Conservation (phyloP, 78 protist genomes). For the Trichosphaerium sp. region DNA sequence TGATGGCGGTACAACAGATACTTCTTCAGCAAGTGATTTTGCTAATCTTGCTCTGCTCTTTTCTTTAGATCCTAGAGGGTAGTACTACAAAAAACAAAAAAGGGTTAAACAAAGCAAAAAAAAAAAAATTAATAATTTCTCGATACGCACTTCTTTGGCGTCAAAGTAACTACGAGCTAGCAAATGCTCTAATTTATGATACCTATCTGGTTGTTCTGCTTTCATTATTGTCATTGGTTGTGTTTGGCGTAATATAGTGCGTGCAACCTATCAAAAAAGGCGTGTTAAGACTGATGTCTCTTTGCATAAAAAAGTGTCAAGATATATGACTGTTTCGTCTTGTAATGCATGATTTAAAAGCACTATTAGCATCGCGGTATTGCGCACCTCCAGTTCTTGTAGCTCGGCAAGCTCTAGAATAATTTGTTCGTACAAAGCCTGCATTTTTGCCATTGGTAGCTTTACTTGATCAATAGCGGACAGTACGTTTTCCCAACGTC, state of each 20-base stretch:
- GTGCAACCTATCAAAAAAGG: too few relatives aligned
- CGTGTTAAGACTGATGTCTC: too few relatives aligned
- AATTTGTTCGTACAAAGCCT: slow-evolving; percentile 69
- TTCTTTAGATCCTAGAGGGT: too few relatives aligned
- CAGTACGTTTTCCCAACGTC: slow-evolving; percentile 73
- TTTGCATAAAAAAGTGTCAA: too few relatives aligned
- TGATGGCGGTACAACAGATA: slow-evolving; percentile 29
- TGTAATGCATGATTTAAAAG: too few relatives aligned
- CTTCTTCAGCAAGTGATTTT: slow-evolving; percentile 9
- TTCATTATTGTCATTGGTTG: slow-evolving; percentile 29
- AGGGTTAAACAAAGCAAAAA: neutral
- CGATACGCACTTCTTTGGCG: slow-evolving; percentile 1
- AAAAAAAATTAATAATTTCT: neutral
- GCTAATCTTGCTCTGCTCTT: slow-evolving; percentile 17
- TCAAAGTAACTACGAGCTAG: slow-evolving; percentile 10
- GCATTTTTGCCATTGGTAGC: slow-evolving; percentile 14
- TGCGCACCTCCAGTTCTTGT: slow-evolving; percentile 15
- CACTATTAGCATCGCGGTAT: too few relatives aligned
- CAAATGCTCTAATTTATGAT: slow-evolving; percentile 18
- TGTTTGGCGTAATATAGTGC: slow-evolving; percentile 39
- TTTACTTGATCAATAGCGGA: slow-evolving; percentile 9
- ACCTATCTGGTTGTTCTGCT: slow-evolving; percentile 12
- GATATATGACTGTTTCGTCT: too few relatives aligned
- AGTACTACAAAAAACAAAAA: neutral
- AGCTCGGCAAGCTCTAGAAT: slow-evolving; percentile 18